Evolutionary conservation across 805 yeast genomes (phyloP).

Genomic region (Kazachstania psychrophila): DNA sequence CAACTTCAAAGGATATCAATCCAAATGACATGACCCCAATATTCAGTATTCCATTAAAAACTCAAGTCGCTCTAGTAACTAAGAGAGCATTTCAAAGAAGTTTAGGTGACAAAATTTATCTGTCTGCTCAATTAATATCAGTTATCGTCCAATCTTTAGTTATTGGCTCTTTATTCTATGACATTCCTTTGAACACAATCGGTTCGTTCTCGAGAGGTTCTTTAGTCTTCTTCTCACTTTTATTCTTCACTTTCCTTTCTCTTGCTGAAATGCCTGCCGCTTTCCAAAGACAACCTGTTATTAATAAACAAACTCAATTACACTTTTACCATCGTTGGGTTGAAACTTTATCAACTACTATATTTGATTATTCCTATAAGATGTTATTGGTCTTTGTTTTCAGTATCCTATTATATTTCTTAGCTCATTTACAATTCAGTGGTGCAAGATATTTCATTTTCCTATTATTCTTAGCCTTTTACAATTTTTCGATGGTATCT

Average conservation of each 20-base stretch:
- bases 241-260: constrained; percentile 50
- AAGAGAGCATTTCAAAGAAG: constrained; percentile 38
- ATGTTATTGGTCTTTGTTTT: constrained; percentile 35
- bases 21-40: constrained; percentile 23
- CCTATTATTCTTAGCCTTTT: constrained; percentile 35
- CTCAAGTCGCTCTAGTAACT: constrained; percentile 39
- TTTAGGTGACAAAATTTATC: constrained; percentile 38
- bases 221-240: constrained; percentile 40
- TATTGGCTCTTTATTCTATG: constrained; percentile 44
- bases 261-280: constrained; percentile 45
- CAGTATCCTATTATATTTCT: constrained; percentile 42
- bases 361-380: constrained; percentile 54
- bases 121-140: constrained; percentile 35
- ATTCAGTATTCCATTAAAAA: constrained; percentile 16
- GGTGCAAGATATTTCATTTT: constrained; percentile 46
- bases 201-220: constrained; percentile 50
- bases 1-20: constrained; percentile 22
- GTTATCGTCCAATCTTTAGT: constrained; percentile 34
- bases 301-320: constrained; percentile 55
- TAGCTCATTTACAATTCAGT: constrained; percentile 40
- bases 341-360: constrained; percentile 51
- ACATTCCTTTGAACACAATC: constrained; percentile 34
- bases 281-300: constrained; percentile 43
- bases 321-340: constrained; percentile 59
- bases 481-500: constrained; percentile 40